These are phyloP conservation scores for Deinandra increscens DNA, from an alignment of 129 eudicot species.

Conservation along the genomic window DNA sequence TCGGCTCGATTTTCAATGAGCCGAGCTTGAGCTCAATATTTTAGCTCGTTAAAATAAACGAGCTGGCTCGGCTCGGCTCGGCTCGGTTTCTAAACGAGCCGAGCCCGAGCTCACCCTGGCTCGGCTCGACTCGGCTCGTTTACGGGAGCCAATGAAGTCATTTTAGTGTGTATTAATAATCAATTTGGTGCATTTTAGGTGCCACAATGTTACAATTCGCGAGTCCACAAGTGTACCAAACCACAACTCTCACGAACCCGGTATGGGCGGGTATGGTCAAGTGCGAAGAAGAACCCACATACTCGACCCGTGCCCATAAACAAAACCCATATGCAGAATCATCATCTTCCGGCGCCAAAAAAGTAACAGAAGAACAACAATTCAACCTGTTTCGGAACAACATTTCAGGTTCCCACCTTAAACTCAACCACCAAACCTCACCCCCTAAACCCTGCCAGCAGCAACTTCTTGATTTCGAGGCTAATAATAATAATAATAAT, in stretches of 20 bases:
- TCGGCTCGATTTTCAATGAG: too few species aligned
- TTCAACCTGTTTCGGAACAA: constrained; percentile 36
- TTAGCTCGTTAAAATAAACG: too few species aligned
- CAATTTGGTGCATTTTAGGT: constrained; percentile 28
- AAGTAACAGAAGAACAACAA: constrained; percentile 24
- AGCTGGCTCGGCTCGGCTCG: too few species aligned
- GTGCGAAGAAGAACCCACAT: constrained; percentile 33
- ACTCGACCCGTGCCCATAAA: constrained; percentile 28
- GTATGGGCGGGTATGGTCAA: constrained; percentile 43
- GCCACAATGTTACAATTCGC: constrained; percentile 46
- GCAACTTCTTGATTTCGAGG: constrained; percentile 36
- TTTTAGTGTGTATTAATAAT: background rate
- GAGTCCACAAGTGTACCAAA: constrained; percentile 45
- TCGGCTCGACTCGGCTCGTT: too few species aligned
- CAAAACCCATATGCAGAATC: constrained; percentile 39
- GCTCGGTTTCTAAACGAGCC: too few species aligned
- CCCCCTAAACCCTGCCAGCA: constrained; percentile 38
- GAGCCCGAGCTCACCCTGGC: too few species aligned
- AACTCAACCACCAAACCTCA: constrained; percentile 37
- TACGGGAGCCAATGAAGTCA: too few species aligned
- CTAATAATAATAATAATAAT: constrained; percentile 26
- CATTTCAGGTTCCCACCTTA: constrained; percentile 32
- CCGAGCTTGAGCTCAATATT: too few species aligned
- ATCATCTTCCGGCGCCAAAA: constrained; percentile 34
- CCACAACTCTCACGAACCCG: constrained; percentile 28